These are phyloP conservation scores for Metschnikowia noctiluminum DNA, from an alignment of 805 yeast genomes.

Conservation along the genomic window DNA sequence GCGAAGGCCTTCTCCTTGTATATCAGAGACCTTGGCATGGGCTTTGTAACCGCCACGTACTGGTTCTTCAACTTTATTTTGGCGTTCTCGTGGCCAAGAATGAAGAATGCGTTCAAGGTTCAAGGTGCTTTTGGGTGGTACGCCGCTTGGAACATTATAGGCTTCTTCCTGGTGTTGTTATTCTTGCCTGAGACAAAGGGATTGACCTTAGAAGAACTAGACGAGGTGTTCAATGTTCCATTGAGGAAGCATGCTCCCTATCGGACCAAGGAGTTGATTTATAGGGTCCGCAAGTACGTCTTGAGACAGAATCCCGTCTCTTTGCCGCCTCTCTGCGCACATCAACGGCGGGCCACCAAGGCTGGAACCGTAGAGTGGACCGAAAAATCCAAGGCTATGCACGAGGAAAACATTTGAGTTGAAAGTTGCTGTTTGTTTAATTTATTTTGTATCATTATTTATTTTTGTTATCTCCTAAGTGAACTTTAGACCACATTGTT, in stretches of 20 bases:
- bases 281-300: conserved; percentile 45
- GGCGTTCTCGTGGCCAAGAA: conserved; percentile 77
- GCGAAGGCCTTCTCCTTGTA: conserved; percentile 83
- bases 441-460: no score
- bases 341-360: conserved; percentile 57
- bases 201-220: conserved; percentile 72
- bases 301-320: conserved; percentile 42
- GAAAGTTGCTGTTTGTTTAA: no score
- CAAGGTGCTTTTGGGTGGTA: conserved; percentile 89
- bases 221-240: conserved; percentile 67
- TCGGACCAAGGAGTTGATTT: conserved; percentile 31
- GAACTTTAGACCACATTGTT: no score
- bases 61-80: conserved; percentile 71
- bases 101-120: conserved; percentile 61
- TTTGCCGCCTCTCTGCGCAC: conserved; percentile 54
- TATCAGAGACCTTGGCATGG: conserved; percentile 77
- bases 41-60: conserved; percentile 70
- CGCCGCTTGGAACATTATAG: conserved; percentile 78
- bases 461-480: no score
- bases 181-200: conserved; percentile 71
- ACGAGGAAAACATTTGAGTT: conserved; percentile 37
- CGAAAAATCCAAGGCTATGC: conserved; percentile 52
- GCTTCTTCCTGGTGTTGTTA: conserved; percentile 68
- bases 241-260: conserved; percentile 49
- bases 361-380: conserved; percentile 51